These are phyloP conservation scores for Solanum rostratum DNA, from an alignment of 257 asterid species.

Conservation along the genomic window DNA sequence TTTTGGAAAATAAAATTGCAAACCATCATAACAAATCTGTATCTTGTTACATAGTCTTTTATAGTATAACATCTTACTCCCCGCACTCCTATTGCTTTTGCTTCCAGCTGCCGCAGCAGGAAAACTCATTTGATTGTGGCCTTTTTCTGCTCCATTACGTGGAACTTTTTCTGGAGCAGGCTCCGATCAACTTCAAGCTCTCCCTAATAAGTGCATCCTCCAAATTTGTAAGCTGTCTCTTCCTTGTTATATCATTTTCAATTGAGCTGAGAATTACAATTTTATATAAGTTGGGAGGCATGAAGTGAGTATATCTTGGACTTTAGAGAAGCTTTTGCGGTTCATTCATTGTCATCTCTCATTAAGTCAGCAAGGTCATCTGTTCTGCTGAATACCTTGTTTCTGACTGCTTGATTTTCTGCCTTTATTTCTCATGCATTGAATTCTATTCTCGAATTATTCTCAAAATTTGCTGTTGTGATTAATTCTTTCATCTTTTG, in stretches of 20 bases:
- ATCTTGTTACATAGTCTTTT: not conserved
- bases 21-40: not conserved
- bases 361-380: not conserved
- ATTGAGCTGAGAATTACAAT: not conserved
- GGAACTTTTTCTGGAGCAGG: slow-evolving; percentile 65
- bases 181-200: slow-evolving; percentile 24
- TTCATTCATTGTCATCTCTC: not conserved
- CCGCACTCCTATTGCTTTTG: not conserved
- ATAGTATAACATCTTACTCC: not conserved
- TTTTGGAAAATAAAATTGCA: not conserved
- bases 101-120: slow-evolving; percentile 88
- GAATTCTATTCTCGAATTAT: not conserved
- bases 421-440: not conserved
- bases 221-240: slow-evolving; percentile 41
- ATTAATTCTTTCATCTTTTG: not conserved
- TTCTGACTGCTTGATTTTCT: not conserved
- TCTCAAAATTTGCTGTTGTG: not conserved
- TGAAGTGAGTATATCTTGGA: not conserved
- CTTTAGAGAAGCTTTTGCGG: not conserved
- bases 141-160: slow-evolving; percentile 85
- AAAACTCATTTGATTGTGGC: slow-evolving; percentile 81
- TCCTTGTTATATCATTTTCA: not conserved
- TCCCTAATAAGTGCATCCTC: slow-evolving; percentile 6
- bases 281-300: not conserved
- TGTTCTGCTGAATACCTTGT: not conserved